Evolutionary conservation across 179 eudicot species (phyloP).

Genomic region (Spinacia oleracea): DNA sequence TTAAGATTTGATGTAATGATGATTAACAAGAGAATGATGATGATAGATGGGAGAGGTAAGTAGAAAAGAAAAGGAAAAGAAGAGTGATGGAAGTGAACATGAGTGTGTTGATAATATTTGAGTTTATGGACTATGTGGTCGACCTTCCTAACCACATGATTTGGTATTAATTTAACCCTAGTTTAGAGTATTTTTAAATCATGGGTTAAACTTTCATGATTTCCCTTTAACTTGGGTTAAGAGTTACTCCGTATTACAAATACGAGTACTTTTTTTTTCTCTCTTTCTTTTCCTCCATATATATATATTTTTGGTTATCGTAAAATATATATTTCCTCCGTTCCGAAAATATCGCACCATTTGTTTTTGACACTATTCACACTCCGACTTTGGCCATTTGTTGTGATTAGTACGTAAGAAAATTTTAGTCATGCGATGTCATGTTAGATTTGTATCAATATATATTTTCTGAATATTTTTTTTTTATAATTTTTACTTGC

Average conservation of each 20-base stretch:
- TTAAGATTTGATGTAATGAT: background rate
- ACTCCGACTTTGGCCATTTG: too few species aligned
- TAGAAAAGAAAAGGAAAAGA: background rate
- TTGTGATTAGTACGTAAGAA: too few species aligned
- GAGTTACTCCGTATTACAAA: conserved; percentile 31
- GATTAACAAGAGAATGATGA: conserved; percentile 21
- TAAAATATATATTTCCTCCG: too few species aligned
- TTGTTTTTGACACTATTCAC: too few species aligned
- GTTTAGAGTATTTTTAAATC: conserved; percentile 34
- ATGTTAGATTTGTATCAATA: too few species aligned
- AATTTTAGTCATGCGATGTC: too few species aligned
- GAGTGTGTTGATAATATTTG: conserved; percentile 15
- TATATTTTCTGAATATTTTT: too few species aligned
- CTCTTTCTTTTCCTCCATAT: conserved; percentile 17
- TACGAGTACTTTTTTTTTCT: conserved; percentile 15
- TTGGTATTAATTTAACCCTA: conserved; percentile 31
- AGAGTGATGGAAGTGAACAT: background rate
- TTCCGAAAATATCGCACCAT: too few species aligned
- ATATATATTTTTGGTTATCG: too few species aligned
- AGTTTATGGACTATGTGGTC: conserved; percentile 21
- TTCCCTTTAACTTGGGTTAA: conserved; percentile 27
- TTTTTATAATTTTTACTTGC: too few species aligned
- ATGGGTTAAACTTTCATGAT: conserved; percentile 31
- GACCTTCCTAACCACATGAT: conserved; percentile 33
- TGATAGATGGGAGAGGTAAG: background rate